Conservation (phyloP, 2,329 filamentous ascomycete genomes). For the Hypoxylon sp. region DNA sequence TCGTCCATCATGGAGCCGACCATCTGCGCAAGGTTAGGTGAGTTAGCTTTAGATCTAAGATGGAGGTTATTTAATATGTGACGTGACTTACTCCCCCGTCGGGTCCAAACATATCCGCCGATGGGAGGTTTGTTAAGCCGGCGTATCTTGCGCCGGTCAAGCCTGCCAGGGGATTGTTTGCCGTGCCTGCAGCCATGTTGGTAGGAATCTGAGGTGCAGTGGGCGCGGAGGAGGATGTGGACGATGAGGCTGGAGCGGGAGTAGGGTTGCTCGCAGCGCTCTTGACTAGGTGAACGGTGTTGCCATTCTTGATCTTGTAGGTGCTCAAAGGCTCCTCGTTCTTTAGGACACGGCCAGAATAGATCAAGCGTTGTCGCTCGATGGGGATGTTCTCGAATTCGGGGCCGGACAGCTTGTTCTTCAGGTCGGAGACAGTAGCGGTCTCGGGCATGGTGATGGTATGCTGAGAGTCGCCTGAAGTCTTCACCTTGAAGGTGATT, state of each 20-base stretch:
- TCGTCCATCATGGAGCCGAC: slow-evolving; percentile 83
- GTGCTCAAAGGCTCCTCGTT: slow-evolving; percentile 86
- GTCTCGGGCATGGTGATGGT: slow-evolving; percentile 83
- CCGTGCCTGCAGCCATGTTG: slow-evolving; percentile 85
- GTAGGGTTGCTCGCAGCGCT: slow-evolving; percentile 88
- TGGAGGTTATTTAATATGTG: background rate
- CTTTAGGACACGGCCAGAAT: slow-evolving; percentile 96
- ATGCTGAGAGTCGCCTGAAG: slow-evolving; percentile 90
- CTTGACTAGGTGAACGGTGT: slow-evolving; percentile 97
- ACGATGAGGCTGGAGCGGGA: slow-evolving; percentile 60
- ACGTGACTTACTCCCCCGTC: slow-evolving; percentile 85
- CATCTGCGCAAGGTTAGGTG: slow-evolving; percentile 72
- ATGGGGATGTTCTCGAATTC: slow-evolving; percentile 90
- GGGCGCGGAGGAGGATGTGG: slow-evolving; percentile 60
- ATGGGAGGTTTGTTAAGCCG: slow-evolving; percentile 89
- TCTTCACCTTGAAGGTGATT: slow-evolving; percentile 97
- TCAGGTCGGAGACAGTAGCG: slow-evolving; percentile 86
- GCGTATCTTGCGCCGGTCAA: slow-evolving; percentile 95
- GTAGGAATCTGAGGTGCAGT: slow-evolving; percentile 74
- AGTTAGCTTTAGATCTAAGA: slow-evolving; percentile 47
- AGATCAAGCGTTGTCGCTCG: slow-evolving; percentile 94
- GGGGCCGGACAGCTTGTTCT: slow-evolving; percentile 84
- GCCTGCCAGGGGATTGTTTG: slow-evolving; percentile 90
- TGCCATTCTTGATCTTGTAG: slow-evolving; percentile 96
- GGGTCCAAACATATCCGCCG: slow-evolving; percentile 89